These are phyloP conservation scores for Cicer judaicum DNA, from an alignment of 306 rosid species.

Conservation along the genomic window DNA sequence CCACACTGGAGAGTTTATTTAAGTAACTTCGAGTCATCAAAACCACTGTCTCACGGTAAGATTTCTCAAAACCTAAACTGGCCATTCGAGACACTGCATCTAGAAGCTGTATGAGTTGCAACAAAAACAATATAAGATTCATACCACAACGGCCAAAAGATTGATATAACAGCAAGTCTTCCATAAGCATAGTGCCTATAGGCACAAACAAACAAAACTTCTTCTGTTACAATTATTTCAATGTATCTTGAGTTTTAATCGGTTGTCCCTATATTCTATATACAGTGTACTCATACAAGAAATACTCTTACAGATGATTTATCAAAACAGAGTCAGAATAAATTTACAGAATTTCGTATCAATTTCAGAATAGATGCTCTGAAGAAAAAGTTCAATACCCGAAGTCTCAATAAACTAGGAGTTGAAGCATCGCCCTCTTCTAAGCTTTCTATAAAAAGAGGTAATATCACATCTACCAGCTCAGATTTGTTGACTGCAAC, in stretches of 20 bases:
- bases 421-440: slow-evolving; percentile 99
- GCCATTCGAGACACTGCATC: slow-evolving; percentile 97
- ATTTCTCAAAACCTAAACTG: slow-evolving; percentile 97
- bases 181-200: slow-evolving; percentile 4
- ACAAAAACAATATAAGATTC: slow-evolving; percentile 40
- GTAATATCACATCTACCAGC: slow-evolving; percentile 87
- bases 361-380: slow-evolving; percentile 48
- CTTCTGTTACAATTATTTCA: not conserved
- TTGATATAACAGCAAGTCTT: slow-evolving; percentile 27
- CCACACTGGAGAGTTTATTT: slow-evolving; percentile 82
- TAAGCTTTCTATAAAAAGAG: slow-evolving; percentile 91
- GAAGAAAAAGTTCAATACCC: slow-evolving; percentile 68
- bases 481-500: slow-evolving; percentile 82
- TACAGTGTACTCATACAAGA: not conserved
- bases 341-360: slow-evolving; percentile 28
- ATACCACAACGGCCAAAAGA: slow-evolving; percentile 14
- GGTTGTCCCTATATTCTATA: not conserved
- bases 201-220: slow-evolving; percentile 2
- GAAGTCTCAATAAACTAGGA: slow-evolving; percentile 93
- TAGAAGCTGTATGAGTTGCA: slow-evolving; percentile 73
- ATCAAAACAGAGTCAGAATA: slow-evolving; percentile 17
- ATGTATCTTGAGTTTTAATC: not conserved
- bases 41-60: slow-evolving; percentile 97
- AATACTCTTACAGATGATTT: slow-evolving; percentile 27
- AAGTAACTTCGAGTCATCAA: slow-evolving; percentile 96